phyloP scores from a whole-genome alignment of 345 rosid genomes.

The Sapria himalayana region DNA sequence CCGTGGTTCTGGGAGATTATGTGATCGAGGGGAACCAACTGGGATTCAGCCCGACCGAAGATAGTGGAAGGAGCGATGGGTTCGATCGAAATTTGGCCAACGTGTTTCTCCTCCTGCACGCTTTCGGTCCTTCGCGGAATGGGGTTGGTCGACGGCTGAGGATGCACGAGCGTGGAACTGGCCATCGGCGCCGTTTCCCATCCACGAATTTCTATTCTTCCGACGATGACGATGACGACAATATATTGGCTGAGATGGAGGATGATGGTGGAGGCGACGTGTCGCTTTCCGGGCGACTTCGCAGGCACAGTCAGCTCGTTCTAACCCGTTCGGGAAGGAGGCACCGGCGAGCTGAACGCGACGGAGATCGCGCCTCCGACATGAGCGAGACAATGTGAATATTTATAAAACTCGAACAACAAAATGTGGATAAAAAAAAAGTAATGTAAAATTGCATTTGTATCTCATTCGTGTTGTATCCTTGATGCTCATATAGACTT shows the following conservation, averaged over 20 bases:
- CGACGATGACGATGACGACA: constrained; percentile 27
- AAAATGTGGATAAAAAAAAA: no score
- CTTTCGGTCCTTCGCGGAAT: constrained; percentile 48
- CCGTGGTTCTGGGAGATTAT: constrained; percentile 70
- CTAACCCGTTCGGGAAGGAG: constrained; percentile 59
- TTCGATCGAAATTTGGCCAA: constrained; percentile 43
- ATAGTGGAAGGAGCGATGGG: constrained; percentile 18
- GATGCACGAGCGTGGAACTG: constrained; percentile 18
- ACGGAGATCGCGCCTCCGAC: no score
- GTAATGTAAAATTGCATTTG: no score
- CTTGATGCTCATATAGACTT: no score
- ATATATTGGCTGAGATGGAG: constrained; percentile 7
- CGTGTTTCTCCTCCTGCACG: constrained; percentile 49
- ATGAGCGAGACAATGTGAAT: no score
- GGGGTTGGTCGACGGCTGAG: constrained; percentile 19
- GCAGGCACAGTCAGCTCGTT: constrained; percentile 39
- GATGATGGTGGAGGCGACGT: constrained; percentile 14
- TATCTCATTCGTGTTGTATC: no score
- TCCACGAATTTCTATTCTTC: constrained; percentile 17
- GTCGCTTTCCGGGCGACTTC: constrained; percentile 46
- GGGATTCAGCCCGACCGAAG: constrained; percentile 31
- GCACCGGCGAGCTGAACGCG: constrained; percentile 42
- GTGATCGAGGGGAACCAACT: constrained; percentile 45
- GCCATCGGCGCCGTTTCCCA: constrained; percentile 10
- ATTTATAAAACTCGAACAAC: no score